Evolutionary conservation across 305 asterid species (phyloP), one percentile per base, ranked within the genome.

Genomic region (Caryopteris hybrid): DNA sequence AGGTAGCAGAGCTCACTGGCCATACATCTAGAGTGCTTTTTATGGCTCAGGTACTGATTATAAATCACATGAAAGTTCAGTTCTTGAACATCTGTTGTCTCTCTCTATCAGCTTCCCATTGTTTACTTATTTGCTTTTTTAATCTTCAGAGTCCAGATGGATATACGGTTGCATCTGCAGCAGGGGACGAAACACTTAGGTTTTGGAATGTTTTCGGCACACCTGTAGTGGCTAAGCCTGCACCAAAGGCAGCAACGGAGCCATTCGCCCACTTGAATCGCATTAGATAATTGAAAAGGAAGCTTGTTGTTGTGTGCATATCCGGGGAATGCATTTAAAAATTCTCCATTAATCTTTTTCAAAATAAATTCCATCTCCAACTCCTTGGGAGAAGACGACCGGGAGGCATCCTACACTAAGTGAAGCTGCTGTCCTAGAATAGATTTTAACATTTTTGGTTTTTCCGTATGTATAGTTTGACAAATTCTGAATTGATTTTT

Each of bases 1-100:
- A 89, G 82, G 68, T 86, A 16, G 96, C 96, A 2, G 96, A 92
- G 85, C 94, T 92, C 33, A 84, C 89, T 41, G 96, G 98, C 6
- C 98, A 92, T 79, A 87, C 96, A 5, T 92, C 98, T 51, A 73
- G 96, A 58, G 96, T 92, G 52, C 98, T 92, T 61, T 89, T 57
- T 55, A 92, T 92, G 98, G 83, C 92, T 53, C 94, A 88, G 91
- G 91, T 85, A 80, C 34, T 43, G 33, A 25, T 8, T n/a, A n/a
- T n/a, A n/a, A n/a, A n/a, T n/a, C 8, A 14, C 42, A 14, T 39
- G 33, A 9, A 41, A 36, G 36, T 3, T 57, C 6, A 38, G 43
- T 25, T 14, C 22, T 16, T 5, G 36, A 2, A 25, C 36, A 8
- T 25, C 21, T 8, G 6, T 55, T 17, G 18, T 1, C 34, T 20